These are phyloP conservation scores for Alternaria sp. DNA, from an alignment of 2,329 filamentous ascomycete species.

Conservation along the genomic window DNA sequence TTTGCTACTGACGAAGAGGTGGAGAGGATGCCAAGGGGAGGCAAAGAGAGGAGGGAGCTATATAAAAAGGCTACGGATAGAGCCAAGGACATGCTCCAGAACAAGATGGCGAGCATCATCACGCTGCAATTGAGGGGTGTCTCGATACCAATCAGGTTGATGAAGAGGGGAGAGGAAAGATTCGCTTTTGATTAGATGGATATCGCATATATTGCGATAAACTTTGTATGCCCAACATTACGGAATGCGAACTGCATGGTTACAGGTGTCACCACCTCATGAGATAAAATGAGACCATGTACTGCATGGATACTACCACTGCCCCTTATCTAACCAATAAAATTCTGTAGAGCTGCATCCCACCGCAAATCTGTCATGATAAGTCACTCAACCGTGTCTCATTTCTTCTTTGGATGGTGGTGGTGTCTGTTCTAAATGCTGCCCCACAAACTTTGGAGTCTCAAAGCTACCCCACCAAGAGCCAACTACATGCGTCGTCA, in stretches of 20 bases:
- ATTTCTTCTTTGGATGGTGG: not conserved
- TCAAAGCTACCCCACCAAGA: slow-evolving; percentile 27
- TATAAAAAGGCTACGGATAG: slow-evolving; percentile 69
- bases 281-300: too few relatives aligned
- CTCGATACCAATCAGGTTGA: slow-evolving; percentile 72
- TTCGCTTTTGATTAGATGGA: slow-evolving; percentile 59
- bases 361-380: not conserved
- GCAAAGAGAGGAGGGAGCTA: slow-evolving; percentile 62
- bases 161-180: slow-evolving; percentile 73
- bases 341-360: too few relatives aligned
- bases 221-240: not conserved
- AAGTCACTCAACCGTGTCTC: too few relatives aligned
- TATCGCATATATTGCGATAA: not conserved
- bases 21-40: slow-evolving; percentile 48
- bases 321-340: not conserved
- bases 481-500: not conserved
- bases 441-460: slow-evolving; percentile 34
- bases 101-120: slow-evolving; percentile 68
- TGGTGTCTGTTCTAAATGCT: slow-evolving; percentile 10
- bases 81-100: slow-evolving; percentile 62
- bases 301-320: not conserved
- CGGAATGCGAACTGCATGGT: not conserved
- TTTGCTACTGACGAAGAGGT: slow-evolving; percentile 55
- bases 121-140: slow-evolving; percentile 73
- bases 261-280: not conserved